These are phyloP conservation scores for Penicillium subrubescens DNA, from an alignment of 495 filamentous ascomycete species.

Conservation along the genomic window DNA sequence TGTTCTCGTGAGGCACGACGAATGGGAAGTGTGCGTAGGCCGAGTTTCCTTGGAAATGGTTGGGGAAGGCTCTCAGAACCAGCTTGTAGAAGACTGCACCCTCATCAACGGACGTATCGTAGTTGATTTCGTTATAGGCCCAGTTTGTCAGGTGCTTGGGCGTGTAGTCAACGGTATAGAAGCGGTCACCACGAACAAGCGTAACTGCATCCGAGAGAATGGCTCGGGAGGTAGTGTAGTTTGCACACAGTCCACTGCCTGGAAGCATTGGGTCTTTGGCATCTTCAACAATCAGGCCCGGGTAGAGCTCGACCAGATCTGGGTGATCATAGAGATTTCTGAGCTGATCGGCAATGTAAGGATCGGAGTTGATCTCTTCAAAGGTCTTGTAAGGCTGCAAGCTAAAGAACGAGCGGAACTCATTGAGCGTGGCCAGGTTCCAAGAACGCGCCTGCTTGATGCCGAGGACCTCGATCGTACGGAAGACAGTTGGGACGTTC, in stretches of 20 bases:
- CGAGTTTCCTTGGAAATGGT: slow-evolving; percentile 57
- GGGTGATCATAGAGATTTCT: slow-evolving; percentile 77
- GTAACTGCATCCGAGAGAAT: slow-evolving; percentile 85
- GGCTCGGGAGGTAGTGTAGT: slow-evolving; percentile 79
- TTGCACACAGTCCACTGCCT: slow-evolving; percentile 78
- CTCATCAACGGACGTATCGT: slow-evolving; percentile 51
- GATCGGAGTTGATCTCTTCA: slow-evolving; percentile 82
- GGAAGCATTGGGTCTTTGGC: slow-evolving; percentile 72
- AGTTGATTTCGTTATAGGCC: slow-evolving; percentile 60
- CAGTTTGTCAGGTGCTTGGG: slow-evolving; percentile 80
- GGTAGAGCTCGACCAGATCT: slow-evolving; percentile 80
- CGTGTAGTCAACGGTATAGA: slow-evolving; percentile 78
- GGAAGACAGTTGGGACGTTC: slow-evolving; percentile 73
- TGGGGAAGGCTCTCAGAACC: slow-evolving; percentile 61
- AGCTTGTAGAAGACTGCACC: slow-evolving; percentile 65
- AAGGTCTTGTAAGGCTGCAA: slow-evolving; percentile 75
- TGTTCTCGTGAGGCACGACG: slow-evolving; percentile 57
- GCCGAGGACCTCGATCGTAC: slow-evolving; percentile 78
- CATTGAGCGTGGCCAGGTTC: slow-evolving; percentile 83
- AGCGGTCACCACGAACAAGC: slow-evolving; percentile 83
- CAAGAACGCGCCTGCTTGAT: slow-evolving; percentile 83
- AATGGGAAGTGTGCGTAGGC: slow-evolving; percentile 63
- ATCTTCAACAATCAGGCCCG: slow-evolving; percentile 80
- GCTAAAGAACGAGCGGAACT: slow-evolving; percentile 81
- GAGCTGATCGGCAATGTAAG: slow-evolving; percentile 69